Percentiles rank a stretch among this genome's conserved stretches.
phyloP scores from a whole-genome alignment of 202 grass and related monocot species.

The Brachypodium distachyon region DNA sequence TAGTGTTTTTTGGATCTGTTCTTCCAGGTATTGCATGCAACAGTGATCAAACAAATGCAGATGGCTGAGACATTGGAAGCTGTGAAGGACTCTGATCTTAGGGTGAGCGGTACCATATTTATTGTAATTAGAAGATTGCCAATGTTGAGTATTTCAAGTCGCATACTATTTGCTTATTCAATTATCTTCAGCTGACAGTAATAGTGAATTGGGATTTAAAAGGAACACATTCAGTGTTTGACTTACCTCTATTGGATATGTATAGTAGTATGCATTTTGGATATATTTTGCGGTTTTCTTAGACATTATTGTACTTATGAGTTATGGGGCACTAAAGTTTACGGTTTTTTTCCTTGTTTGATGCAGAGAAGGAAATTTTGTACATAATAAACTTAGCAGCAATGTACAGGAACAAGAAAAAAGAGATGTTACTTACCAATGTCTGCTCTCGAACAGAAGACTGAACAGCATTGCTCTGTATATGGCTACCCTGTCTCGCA shows the following conservation, averaged over 20 bases:
- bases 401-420: constrained; percentile 42
- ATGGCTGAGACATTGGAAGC: constrained; percentile 75
- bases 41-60: constrained; percentile 86
- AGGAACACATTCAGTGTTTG: constrained; percentile 3
- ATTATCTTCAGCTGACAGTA: not conserved
- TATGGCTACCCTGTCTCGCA: constrained; percentile 20
- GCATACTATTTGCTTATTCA: not conserved
- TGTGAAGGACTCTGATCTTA: constrained; percentile 50
- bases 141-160: not conserved
- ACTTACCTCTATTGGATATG: not conserved
- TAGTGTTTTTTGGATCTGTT: not conserved
- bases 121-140: not conserved
- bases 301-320: not conserved
- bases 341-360: not conserved
- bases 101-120: constrained; percentile 38
- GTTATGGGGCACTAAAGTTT: constrained; percentile 2
- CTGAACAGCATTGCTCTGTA: constrained; percentile 31
- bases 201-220: not conserved
- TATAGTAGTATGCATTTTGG: not conserved
- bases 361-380: constrained; percentile 61
- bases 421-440: constrained; percentile 20
- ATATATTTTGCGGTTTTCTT: not conserved
- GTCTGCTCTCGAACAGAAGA: constrained; percentile 12
- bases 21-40: constrained; percentile 80
- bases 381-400: constrained; percentile 41